Base-by-base conservation (phyloP, 192 early-diverging fungal species). In the Pilaira anomala region DNA sequence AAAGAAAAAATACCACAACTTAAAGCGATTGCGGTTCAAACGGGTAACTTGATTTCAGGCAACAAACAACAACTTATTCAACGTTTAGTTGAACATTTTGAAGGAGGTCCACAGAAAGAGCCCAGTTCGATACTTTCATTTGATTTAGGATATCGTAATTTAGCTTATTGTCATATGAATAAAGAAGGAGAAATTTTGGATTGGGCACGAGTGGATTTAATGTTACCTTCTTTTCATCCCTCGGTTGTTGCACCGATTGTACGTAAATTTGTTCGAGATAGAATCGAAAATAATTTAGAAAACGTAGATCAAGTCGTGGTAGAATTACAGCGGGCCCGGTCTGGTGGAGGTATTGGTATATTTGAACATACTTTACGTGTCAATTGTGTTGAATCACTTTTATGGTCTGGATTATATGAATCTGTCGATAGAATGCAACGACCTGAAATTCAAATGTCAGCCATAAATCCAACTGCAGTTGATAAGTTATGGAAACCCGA, bases 111-210 rank as follows among this genome's bases (percentile, higher is more conserved):
- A 3, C 14, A 13, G 2, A 13, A 57, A 3, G 29, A 77, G 0
- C 68, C 68, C 8, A 41, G 44, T 14, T 74, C 72, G 0, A 70
- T 82, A 0, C 41, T 82, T 18, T 82, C 80, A 1, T 65, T 82
- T 50, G 80, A 82, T 53, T 50, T 82, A 14, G 80, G 80, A 0
- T 76, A 79, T 45, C 78, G 80, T 18, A 82, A 82, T 55, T 60
- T 82, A 0, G 80, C 80, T 1, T 79, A 76, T 72, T 76, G 75
- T 3, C 68, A 77, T 29, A 19, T 82, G 11, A 60, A 71, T 7
- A 62, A 19, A 13, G 61, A 77, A 9, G 46, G 63, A 0, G 45
- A 68, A 16, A 74, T 82, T 6, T 36, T 75, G 25, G 60, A 68
- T 3, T 82, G 80, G 80, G 26, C 48, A 2, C 56, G 69, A 22